Evolutionary conservation across 495 filamentous ascomycete genomes (phyloP), one percentile per base, ranked within the genome.

Genomic region (Xylaria nigripes): DNA sequence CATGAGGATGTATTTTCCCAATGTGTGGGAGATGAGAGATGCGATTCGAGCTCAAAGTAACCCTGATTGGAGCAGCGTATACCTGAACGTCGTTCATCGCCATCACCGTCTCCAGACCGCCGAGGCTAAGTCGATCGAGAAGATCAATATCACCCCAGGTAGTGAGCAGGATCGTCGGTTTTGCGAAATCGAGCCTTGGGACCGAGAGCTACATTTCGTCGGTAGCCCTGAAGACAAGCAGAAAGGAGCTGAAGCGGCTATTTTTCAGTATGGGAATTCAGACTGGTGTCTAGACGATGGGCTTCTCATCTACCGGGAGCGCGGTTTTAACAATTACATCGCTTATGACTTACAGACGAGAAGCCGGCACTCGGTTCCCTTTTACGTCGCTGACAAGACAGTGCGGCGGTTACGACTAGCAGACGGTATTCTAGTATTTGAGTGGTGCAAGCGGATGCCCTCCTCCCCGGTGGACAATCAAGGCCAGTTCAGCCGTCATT

Each of bases 401-500:
- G 67, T 86, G 6, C 74, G 84, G 8, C 76, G 83, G 40, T 60
- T 84, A 5, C 74, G 84, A 1, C 64, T 87, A 23, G 73, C 78
- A 27, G 70, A 76, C 29, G 70, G 72, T 2, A 67, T 85, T 16
- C 66, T 87, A 2, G 61, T 86, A 10, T 62, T 86, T 22, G 84
- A 87, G 58, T 87, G 84, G 84, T 82, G 81, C 47, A 81, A 86
- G 60, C 65, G 64, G 0, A 68, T 73, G 18, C 70, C 79, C 2
- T 85, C 76, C 55, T 79, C 81, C 67, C 76, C 76, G 69, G 63
- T 82, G 8, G 81, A 84, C 58, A 77, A 79, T 45, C 71, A 68
- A 30, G 80, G 81, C 44, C 69, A 68, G 0, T 79, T 82, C 0
- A 76, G 85, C 68, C 74, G 81, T 16, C 84, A 87, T 59, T 86